Evolutionary conservation across 495 filamentous ascomycete species (phyloP), one percentile per base, ranked within the genome.

Genomic region (Talaromyces liani): DNA sequence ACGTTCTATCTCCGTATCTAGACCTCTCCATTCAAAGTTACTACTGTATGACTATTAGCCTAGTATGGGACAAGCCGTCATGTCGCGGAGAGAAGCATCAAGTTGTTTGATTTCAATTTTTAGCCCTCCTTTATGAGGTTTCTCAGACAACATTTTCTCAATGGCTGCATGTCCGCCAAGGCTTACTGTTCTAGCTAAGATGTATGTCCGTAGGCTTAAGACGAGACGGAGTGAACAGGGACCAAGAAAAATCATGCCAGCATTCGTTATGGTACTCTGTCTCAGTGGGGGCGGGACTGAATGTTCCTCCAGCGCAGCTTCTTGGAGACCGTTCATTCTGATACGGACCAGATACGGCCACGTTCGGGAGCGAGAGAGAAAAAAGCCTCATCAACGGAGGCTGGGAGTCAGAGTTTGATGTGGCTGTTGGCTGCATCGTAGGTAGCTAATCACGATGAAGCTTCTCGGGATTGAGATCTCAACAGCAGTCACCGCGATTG

Each of bases 41-140:
- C 27, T 27, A 24, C 22, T 24, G 22, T 31, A 31, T 8, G 18
- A 36, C 18, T 25, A 16, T 54, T 9, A 8, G 24, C 49, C 7
- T 20, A 54, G 24, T 22, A 54, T 6, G 47, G 27, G 25, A 10
- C 18, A 57, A 24, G 14, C 4, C 25, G 27, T 33, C 54, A 8
- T 57, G 2, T 57, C 14, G 49, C 54, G 25, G 25, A 57, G 54
- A 57, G 54, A 27, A 33, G 54, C 54, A 57, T 57, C 54, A 57
- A 31, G 29, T 27, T 57, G 54, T 57, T 57, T 31, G 54, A 31
- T 25, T 49, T 14, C 10, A 14, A 41, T 41, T 16, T 41, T 9
- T 3, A 16, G 0, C 14, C 14, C 36, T 41, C 16, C 36, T 14
- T 41, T 41, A 14, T 16, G 36, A 41, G 36, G 36, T 41, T 41